phyloP scores from a whole-genome alignment of 2,329 filamentous ascomycete genomes.

The Monilinia fructigena region DNA sequence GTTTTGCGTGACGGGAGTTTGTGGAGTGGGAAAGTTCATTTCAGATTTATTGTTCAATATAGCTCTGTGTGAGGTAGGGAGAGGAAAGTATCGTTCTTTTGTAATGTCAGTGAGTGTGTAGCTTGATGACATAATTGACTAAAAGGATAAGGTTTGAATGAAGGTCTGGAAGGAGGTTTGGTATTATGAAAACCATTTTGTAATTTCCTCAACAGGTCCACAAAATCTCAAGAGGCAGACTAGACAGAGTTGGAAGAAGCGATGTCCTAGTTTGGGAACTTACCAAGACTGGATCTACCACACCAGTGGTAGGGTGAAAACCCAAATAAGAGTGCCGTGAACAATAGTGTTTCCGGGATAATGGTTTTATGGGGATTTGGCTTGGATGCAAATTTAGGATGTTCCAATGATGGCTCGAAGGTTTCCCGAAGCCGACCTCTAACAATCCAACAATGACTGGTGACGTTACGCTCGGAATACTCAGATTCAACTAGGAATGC shows the following conservation, averaged over 20 bases:
- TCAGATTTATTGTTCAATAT: not conserved
- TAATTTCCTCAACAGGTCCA: not conserved
- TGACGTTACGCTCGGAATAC: not conserved
- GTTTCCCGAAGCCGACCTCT: not conserved
- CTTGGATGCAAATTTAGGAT: slow-evolving; percentile 1
- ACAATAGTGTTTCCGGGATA: not conserved
- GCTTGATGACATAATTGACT: not conserved
- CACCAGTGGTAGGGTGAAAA: not conserved
- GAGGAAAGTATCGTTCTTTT: not conserved
- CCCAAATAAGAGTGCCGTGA: not conserved
- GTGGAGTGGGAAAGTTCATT: slow-evolving; percentile 11
- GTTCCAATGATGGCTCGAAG: not conserved
- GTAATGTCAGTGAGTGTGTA: not conserved
- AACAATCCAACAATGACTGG: not conserved
- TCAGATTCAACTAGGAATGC: slow-evolving; percentile 4
- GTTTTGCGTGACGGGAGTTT: not conserved
- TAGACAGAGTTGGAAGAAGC: not conserved
- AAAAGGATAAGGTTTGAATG: not conserved
- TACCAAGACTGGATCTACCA: slow-evolving; percentile 4
- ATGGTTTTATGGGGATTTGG: not conserved
- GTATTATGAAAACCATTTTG: not conserved
- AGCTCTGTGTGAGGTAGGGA: not conserved
- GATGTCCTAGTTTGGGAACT: not conserved
- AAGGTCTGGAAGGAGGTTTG: not conserved
- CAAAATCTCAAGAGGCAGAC: not conserved